Evolutionary conservation across 2,329 filamentous ascomycete species (phyloP), one percentile per base, ranked within the genome.

Genomic region (Pestalotiopsis sp.): DNA sequence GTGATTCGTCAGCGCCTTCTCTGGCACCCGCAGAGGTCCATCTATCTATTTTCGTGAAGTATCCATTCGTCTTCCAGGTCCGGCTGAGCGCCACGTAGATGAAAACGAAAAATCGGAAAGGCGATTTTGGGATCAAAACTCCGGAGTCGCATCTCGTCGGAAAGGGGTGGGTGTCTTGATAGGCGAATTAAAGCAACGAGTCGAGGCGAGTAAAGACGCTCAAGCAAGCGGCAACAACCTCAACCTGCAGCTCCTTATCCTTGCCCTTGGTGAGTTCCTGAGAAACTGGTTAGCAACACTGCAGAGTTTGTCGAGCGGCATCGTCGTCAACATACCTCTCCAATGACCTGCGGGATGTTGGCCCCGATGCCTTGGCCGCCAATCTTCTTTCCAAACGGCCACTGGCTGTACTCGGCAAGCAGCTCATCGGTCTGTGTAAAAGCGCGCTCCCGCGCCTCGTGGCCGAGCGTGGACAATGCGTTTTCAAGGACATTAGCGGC

Each of bases 401-500:
- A 99, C 84, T 98, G 96, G 76, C 94, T 97, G 82, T 98, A 99
- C 79, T 98, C 95, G 57, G 55, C 94, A 69, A 99, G 85, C 72
- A 99, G 84, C 83, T 98, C 96, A 80, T 99, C 96, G 20, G 97
- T 97, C 84, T 98, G 95, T 55, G 94, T 94, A 81, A 98, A 99
- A 4, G 96, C 95, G 73, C 95, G 88, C 83, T 99, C 96, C 74
- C 96, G 87, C 67, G 95, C 91, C 84, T 99, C 96, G 79, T 98
- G 96, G 74, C 95, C 94, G 71, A 99, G 89, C 14, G 93, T 97
- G 68, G 93, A 93, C 76, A 99, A 85, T n/a, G 95, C 96, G 78
- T 99, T 99, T 84, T 99, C 96, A 69, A 99, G 88, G 36, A 99
- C 96, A 77, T 99, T 99, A 71, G 96, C 96, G 60, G 96, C 96